Conservation (phyloP, 257 asterid genomes). For the Rehmannia glutinosa region DNA sequence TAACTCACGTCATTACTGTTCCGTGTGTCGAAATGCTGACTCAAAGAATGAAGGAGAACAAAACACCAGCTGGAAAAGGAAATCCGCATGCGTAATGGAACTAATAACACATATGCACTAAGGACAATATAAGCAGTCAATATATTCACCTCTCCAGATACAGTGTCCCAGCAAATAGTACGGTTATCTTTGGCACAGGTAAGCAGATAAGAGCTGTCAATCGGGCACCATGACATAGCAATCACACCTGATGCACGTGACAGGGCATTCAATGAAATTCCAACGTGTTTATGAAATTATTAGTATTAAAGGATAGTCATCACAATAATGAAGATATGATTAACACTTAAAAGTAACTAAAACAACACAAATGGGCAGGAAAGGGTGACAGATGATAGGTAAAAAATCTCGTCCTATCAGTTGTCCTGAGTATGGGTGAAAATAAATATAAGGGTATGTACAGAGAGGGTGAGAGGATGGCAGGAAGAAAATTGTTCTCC, state of each 20-base stretch:
- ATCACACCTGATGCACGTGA: constrained; percentile 69
- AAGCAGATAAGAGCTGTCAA: constrained; percentile 86
- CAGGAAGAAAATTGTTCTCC: not conserved
- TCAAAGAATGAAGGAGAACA: not conserved
- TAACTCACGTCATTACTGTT: not conserved
- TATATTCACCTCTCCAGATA: constrained; percentile 72
- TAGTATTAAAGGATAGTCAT: not conserved
- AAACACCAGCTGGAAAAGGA: not conserved
- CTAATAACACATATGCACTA: not conserved
- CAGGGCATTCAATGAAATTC: constrained; percentile 6
- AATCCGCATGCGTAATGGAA: constrained; percentile 4
- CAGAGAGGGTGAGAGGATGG: not conserved
- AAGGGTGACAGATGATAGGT: constrained; percentile 3
- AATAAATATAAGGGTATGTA: not conserved
- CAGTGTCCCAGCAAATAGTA: constrained; percentile 96
- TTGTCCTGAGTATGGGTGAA: not conserved
- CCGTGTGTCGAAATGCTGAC: not conserved
- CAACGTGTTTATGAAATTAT: not conserved
- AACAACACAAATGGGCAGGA: not conserved
- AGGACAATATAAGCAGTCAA: constrained; percentile 9
- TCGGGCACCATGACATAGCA: constrained; percentile 99
- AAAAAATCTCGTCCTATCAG: not conserved
- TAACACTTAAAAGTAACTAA: not conserved
- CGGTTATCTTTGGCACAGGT: constrained; percentile 99
- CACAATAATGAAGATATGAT: not conserved